Conservation (phyloP, 2,329 filamentous ascomycete genomes). For the Aphanocladium album region DNA sequence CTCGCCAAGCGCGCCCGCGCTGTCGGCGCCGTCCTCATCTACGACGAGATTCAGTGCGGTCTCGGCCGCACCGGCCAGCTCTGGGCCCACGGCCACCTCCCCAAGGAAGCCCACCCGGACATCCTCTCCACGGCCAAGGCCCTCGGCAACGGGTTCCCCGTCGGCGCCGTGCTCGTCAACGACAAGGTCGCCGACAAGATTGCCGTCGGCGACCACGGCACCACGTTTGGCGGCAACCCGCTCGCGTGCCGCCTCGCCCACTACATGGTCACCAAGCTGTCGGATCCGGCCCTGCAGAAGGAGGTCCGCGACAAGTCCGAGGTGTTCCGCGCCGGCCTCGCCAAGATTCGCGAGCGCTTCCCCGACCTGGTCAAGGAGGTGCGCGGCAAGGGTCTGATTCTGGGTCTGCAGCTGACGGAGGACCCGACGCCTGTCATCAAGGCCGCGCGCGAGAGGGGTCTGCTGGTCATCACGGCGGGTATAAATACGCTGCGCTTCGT, state of each 20-base stretch:
- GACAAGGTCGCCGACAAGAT: slow-evolving; percentile 37
- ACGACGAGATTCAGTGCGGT: slow-evolving; percentile 97
- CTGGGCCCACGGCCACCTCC: slow-evolving; percentile 79
- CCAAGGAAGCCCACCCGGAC: slow-evolving; percentile 81
- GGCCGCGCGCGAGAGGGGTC: slow-evolving; percentile 78
- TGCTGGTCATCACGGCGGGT: slow-evolving; percentile 88
- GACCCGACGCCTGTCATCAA: slow-evolving; percentile 73
- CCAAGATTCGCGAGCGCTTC: slow-evolving; percentile 41
- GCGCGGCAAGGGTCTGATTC: slow-evolving; percentile 76
- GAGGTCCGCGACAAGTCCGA: slow-evolving; percentile 62
- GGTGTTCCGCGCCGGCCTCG: slow-evolving; percentile 45
- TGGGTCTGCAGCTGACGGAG: slow-evolving; percentile 76
- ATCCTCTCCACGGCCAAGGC: slow-evolving; percentile 94
- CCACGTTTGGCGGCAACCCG: slow-evolving; percentile 90
- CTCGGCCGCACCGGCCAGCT: slow-evolving; percentile 79
- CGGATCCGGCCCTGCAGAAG: slow-evolving; percentile 64
- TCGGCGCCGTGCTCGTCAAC: slow-evolving; percentile 62
- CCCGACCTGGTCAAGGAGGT: slow-evolving; percentile 73
- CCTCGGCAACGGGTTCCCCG: slow-evolving; percentile 92
- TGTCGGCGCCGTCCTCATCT: slow-evolving; percentile 83
- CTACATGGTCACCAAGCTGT: slow-evolving; percentile 74
- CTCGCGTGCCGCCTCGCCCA: slow-evolving; percentile 79
- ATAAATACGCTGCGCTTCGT: slow-evolving; percentile 91
- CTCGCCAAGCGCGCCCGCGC: slow-evolving; percentile 80
- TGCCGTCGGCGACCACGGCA: slow-evolving; percentile 75